These are phyloP conservation scores for Acacia crassicarpa DNA, from an alignment of 306 rosid genomes.

Conservation along the genomic window DNA sequence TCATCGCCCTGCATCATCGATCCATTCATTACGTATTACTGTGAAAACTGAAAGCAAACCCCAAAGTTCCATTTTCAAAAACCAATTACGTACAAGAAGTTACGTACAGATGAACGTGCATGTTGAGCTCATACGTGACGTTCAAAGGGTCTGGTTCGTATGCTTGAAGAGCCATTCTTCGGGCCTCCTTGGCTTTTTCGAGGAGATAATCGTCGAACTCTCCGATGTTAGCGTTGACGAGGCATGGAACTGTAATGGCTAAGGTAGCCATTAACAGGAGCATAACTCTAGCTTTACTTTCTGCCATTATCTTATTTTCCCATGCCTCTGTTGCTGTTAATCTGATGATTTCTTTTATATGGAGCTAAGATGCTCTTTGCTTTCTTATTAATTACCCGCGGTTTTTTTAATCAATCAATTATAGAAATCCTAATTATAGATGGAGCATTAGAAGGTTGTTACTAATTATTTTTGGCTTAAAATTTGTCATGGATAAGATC, in stretches of 20 bases:
- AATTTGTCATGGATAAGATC: background rate
- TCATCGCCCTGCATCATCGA: slow-evolving; percentile 35
- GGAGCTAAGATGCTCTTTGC: too few species aligned
- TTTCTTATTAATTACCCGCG: background rate
- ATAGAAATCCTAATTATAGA: background rate
- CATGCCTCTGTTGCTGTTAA: background rate
- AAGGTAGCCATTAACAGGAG: slow-evolving; percentile 35
- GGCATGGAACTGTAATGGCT: slow-evolving; percentile 44
- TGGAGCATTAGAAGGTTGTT: background rate
- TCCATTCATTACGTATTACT: background rate
- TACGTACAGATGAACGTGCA: slow-evolving; percentile 39
- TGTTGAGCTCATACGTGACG: slow-evolving; percentile 37
- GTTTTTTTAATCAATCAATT: background rate
- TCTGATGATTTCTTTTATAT: background rate
- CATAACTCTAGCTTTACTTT: slow-evolving; percentile 19
- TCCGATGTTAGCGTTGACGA: slow-evolving; percentile 42
- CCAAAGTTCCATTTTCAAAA: background rate
- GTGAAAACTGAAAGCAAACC: background rate
- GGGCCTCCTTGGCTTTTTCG: slow-evolving; percentile 36
- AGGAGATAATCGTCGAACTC: slow-evolving; percentile 41
- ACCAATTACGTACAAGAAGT: background rate
- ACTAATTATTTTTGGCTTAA: background rate
- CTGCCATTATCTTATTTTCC: slow-evolving; percentile 22
- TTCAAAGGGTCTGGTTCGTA: slow-evolving; percentile 50
- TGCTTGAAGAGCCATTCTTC: slow-evolving; percentile 39